Conservation (phyloP, 2,329 filamentous ascomycete species). For the Diaporthe sp. region DNA sequence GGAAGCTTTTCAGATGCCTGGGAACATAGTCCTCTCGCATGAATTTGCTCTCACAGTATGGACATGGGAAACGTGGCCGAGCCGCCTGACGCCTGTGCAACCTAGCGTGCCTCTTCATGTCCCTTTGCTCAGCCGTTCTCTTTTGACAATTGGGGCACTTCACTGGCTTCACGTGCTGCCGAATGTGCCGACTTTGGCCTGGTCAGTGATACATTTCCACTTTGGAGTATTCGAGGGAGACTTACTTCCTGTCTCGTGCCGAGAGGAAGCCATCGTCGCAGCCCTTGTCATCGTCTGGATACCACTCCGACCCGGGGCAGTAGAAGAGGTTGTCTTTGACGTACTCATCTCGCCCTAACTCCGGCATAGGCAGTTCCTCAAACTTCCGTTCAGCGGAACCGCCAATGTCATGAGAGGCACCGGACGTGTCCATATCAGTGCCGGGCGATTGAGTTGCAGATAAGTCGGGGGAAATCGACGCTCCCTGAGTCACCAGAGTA, state of each 20-base stretch:
- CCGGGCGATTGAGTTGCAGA: not conserved
- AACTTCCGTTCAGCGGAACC: not conserved
- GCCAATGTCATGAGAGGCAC: not conserved
- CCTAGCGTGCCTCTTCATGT: slow-evolving; percentile 5
- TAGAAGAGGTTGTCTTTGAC: not conserved
- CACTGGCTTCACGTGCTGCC: not conserved
- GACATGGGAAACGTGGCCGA: not conserved
- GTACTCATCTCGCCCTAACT: not conserved
- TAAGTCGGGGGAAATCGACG: not conserved
- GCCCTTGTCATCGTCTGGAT: not conserved
- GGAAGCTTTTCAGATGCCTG: not conserved
- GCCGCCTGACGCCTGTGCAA: not conserved
- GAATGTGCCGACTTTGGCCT: not conserved
- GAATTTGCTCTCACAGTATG: not conserved
- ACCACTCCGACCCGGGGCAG: not conserved
- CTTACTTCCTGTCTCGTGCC: not conserved
- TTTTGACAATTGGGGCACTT: not conserved
- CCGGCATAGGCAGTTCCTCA: not conserved
- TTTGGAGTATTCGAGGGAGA: not conserved
- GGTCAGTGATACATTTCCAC: not conserved
- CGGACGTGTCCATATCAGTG: not conserved
- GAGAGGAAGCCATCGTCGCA: not conserved
- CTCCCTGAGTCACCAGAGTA: not conserved
- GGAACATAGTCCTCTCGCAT: not conserved
- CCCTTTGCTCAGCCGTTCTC: not conserved